These are phyloP conservation scores for Hyphopichia burtonii DNA, from an alignment of 1,139 yeast species.

Conservation along the genomic window DNA sequence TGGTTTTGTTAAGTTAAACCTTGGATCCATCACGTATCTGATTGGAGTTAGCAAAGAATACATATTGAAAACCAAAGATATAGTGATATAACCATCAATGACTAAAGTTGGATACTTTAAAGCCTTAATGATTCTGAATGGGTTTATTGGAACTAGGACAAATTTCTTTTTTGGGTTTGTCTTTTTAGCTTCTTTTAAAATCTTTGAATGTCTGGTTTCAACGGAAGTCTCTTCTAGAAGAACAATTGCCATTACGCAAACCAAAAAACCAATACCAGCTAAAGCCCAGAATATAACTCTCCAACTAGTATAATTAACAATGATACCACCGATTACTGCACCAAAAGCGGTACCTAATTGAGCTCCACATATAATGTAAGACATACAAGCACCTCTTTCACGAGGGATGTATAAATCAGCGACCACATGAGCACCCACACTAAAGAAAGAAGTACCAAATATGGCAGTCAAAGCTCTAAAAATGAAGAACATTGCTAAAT, in stretches of 20 bases:
- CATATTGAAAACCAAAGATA: constrained; percentile 46
- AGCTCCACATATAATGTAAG: constrained; percentile 41
- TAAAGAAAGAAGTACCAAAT: constrained; percentile 53
- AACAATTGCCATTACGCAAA: constrained; percentile 25
- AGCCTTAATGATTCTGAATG: constrained; percentile 38
- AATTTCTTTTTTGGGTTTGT: constrained; percentile 29
- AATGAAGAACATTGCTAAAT: constrained; percentile 50
- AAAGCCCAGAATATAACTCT: constrained; percentile 49
- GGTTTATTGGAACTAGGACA: constrained; percentile 42
- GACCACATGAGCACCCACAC: constrained; percentile 45
- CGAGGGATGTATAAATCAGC: constrained; percentile 47
- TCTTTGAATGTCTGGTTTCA: constrained; percentile 20
- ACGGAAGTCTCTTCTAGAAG: constrained; percentile 43
- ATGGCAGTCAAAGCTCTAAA: constrained; percentile 47
- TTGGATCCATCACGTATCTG: constrained; percentile 51
- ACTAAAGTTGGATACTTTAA: constrained; percentile 40
- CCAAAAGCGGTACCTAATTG: constrained; percentile 51
- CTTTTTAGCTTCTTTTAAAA: constrained; percentile 11
- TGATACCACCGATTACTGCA: constrained; percentile 45
- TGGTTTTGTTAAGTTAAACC: constrained; percentile 46
- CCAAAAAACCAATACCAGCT: constrained; percentile 36
- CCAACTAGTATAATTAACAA: constrained; percentile 52
- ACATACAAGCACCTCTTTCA: constrained; percentile 48
- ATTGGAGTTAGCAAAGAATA: constrained; percentile 53
- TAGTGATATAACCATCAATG: constrained; percentile 43